phyloP scores from a whole-genome alignment of 495 filamentous ascomycete genomes.

The Podospora australis region DNA sequence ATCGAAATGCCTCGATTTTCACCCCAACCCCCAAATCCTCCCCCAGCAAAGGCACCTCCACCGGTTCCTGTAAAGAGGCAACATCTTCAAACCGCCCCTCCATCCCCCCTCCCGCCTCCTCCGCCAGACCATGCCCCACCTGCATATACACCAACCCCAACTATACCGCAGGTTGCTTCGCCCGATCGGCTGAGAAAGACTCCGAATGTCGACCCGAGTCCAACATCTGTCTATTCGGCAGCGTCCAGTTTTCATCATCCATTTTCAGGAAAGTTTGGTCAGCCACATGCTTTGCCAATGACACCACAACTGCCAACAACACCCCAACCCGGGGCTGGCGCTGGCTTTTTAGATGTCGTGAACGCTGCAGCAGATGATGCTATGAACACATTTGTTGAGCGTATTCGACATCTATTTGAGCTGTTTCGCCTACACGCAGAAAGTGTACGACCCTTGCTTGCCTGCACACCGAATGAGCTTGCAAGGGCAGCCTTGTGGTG shows the following conservation, averaged over 20 bases:
- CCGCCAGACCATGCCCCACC: conserved; percentile 11
- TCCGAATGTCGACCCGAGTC: conserved; percentile 19
- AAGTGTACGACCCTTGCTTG: conserved; percentile 54
- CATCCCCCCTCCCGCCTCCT: conserved; percentile 7
- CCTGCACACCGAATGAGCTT: conserved; percentile 56
- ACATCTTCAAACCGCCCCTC: conserved; percentile 3
- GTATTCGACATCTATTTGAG: conserved; percentile 59
- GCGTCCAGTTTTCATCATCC: conserved; percentile 23
- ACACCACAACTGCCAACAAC: conserved; percentile 7
- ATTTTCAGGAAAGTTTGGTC: conserved; percentile 14
- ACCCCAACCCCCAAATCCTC: background rate
- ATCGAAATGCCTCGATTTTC: conserved; percentile 5
- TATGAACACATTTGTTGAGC: conserved; percentile 57
- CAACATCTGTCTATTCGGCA: conserved; percentile 20
- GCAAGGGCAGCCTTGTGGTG: conserved; percentile 73
- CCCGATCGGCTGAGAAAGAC: conserved; percentile 17
- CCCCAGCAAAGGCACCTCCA: background rate
- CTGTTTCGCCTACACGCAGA: conserved; percentile 68
- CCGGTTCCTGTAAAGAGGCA: conserved; percentile 2
- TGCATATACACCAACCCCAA: conserved; percentile 1
- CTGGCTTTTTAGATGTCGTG: conserved; percentile 31
- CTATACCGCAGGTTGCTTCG: conserved; percentile 11
- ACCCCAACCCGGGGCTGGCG: background rate
- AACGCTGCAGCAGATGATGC: conserved; percentile 53
- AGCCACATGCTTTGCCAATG: conserved; percentile 17